Percentiles rank a stretch among this genome's conserved stretches.
Evolutionary conservation across 2,329 filamentous ascomycete species (phyloP).

Genomic region (Aspergillus puulaauensis): DNA sequence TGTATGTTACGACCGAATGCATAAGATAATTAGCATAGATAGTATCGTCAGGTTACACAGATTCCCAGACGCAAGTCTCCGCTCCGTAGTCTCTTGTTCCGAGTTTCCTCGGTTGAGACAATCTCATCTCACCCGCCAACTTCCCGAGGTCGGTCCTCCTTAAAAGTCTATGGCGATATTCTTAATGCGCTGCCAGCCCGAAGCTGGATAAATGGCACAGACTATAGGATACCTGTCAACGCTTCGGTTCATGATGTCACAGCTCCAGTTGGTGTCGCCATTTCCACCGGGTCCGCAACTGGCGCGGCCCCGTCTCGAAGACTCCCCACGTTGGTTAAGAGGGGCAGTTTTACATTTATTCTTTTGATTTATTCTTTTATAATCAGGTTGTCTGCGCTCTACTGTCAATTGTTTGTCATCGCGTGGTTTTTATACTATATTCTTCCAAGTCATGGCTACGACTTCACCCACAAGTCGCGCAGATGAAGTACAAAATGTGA

Average conservation of each 20-base stretch:
- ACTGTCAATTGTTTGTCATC: background rate
- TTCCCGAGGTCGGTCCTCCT: background rate
- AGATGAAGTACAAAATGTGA: constrained; percentile 44
- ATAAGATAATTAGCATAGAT: background rate
- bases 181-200: no score
- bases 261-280: constrained; percentile 10
- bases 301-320: background rate
- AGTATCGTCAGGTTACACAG: background rate
- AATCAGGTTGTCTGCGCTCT: background rate
- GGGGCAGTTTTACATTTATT: background rate
- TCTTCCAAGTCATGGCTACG: constrained; percentile 20
- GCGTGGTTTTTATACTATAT: background rate
- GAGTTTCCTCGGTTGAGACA: background rate
- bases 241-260: constrained; percentile 16
- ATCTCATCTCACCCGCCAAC: background rate
- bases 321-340: background rate
- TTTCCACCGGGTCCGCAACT: constrained; percentile 13
- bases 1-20: background rate
- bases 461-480: constrained; percentile 29
- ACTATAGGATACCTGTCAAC: no score
- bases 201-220: no score
- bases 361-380: background rate
- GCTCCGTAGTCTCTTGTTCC: background rate
- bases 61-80: background rate
- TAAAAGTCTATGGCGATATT: background rate